A percentile compares a stretch with the other conserved stretches of the same genome.
These are phyloP conservation scores for Termitomyces sp. DNA, from an alignment of 768 basidiomycete species.

Conservation along the genomic window DNA sequence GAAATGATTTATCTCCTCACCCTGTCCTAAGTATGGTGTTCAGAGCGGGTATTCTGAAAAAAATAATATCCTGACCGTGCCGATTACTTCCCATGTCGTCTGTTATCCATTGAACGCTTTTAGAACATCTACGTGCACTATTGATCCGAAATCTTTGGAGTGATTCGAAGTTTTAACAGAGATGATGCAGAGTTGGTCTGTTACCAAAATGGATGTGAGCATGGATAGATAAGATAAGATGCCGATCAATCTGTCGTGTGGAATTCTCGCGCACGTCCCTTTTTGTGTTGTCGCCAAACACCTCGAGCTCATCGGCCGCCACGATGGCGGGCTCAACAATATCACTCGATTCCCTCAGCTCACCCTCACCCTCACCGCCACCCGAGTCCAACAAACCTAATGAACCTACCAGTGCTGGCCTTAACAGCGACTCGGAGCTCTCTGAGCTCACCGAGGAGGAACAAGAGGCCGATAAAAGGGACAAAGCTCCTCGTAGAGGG, in stretches of 20 bases:
- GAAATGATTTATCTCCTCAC: too few relatives aligned
- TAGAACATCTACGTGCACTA: neutral
- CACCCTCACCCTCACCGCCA: conserved; percentile 55
- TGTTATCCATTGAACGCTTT: neutral
- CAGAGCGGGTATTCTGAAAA: too few relatives aligned
- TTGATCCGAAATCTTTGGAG: neutral
- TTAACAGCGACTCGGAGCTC: conserved; percentile 70
- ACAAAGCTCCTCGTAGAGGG: conserved; percentile 18
- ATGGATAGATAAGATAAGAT: conserved; percentile 29
- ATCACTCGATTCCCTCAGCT: conserved; percentile 61
- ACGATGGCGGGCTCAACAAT: conserved; percentile 53
- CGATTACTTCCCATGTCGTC: too few relatives aligned
- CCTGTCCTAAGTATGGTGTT: too few relatives aligned
- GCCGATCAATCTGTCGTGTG: conserved; percentile 19
- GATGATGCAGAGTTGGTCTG: neutral
- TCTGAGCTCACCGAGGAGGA: conserved; percentile 84
- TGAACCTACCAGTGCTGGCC: conserved; percentile 27
- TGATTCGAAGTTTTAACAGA: neutral
- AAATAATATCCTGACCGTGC: too few relatives aligned
- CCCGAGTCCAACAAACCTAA: conserved; percentile 17
- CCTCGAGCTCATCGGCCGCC: conserved; percentile 17
- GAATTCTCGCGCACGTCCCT: conserved; percentile 25
- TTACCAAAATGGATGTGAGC: neutral
- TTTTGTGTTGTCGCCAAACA: conserved; percentile 27
- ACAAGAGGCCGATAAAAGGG: conserved; percentile 41